Evolutionary conservation across 345 rosid genomes (phyloP), one percentile per base, ranked within the genome.

Genomic region (Diplotaxis tenuifolia): DNA sequence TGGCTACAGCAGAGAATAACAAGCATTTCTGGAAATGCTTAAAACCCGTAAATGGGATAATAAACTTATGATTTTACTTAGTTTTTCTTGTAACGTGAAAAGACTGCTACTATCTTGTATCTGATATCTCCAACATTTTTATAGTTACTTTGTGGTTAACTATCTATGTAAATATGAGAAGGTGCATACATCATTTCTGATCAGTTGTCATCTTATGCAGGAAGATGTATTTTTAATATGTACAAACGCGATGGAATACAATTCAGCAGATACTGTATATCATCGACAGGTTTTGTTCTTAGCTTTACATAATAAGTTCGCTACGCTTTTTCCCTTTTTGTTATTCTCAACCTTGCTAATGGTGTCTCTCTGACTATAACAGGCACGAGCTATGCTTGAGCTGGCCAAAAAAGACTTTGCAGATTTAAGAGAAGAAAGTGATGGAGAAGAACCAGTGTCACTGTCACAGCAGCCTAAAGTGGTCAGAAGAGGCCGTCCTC

Each of bases 231-330:
- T 85, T 81, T 68, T 91, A 50, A 75, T 93, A 65, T 87, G 94
- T 73, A 81, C 90, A n/a, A 93, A 93, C 53, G 98, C 96, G 0
- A 93, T 93, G 98, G 92, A 83, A 70, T 93, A 93, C 68, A 93
- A 93, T 85, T 75, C 96, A 5, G 81, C 96, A 0, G 96, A 89
- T 77, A 91, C 97, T 14, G 63, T 93, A 67, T 93, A 89, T 67
- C 82, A 75, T 54, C 87, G 94, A 78, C 98, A 93, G 98, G 98
- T 77, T 27, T 40, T 65, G 32, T 4, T 15, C 19, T 19, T 57
- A 3, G 38, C 60, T 36, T 64, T 57, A 15, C 18, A 29, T 10
- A 10, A 52, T 2, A 56, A 32, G 6, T 4, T 49, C 12, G 29
- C 52, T 18, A n/a, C 60, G 1, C 20, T 4, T 10, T 21, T 31